Evolutionary conservation across 176 grass and related monocot genomes (phyloP), one percentile per base, ranked within the genome.

Genomic region (Oryza glaberrima): DNA sequence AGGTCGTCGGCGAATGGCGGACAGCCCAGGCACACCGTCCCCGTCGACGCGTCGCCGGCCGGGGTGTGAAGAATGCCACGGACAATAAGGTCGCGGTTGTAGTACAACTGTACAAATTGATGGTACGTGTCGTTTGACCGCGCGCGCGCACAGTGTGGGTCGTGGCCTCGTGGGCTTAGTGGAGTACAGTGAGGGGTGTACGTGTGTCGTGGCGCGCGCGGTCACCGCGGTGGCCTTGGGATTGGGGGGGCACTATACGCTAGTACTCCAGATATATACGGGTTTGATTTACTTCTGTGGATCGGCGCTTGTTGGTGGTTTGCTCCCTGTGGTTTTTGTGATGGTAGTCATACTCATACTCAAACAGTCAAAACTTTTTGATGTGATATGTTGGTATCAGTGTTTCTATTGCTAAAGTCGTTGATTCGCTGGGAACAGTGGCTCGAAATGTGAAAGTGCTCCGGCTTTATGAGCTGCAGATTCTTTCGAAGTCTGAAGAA

Each of bases 11-110:
- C 20, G 60, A 70, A 69, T 2, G 80, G 20, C 17, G 87, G 76
- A 58, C 92, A 91, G 65, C 58, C 93, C 40, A 95, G 23, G 69
- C 87, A 92, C 64, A 92, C 90, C 0, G 87, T 93, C 20, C 92
- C 82, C 14, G 87, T 93, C 58, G 82, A 92, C 0, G 73, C 78
- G 17, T 85, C 82, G 26, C 89, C 94, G 17, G 17, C 17, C 49
- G 13, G 3, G 41, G 83, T 87, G 68, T 95, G 86, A 92, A 16
- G 5, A 44, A 61, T 75, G 11, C 30, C 12, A 38, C 7, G 40
- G 64, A 5, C 7, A 35, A 52, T 36, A 38, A 64, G 54, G 14
- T 4, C 11, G n/a, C 34, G 11, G 58, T 44, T 41, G 77, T 49
- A 11, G 26, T 26, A 26, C 26, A 26, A 26, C 26, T 26, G n/a